phyloP scores from a whole-genome alignment of 1,139 yeast genomes.

The Candida glucosophila region DNA sequence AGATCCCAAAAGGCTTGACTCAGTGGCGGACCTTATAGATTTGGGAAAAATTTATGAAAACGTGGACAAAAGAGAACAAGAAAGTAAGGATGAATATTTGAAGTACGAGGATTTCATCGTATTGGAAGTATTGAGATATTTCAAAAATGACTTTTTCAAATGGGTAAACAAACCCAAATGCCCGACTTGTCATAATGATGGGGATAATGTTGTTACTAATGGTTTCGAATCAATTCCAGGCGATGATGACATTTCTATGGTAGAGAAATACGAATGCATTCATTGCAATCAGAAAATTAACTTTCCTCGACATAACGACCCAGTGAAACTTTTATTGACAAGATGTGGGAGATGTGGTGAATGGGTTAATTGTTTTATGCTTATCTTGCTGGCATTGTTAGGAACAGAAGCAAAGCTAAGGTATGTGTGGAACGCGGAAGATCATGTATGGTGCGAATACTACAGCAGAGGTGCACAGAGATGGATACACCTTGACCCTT shows the following conservation, averaged over 20 bases:
- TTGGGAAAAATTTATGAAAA: constrained; percentile 26
- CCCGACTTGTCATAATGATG: constrained; percentile 29
- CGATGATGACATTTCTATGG: constrained; percentile 21
- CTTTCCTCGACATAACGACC: constrained; percentile 73
- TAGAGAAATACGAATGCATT: constrained; percentile 59
- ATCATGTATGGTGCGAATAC: constrained; percentile 95
- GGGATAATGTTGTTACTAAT: constrained; percentile 7
- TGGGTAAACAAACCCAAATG: constrained; percentile 80
- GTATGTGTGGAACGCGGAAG: constrained; percentile 83
- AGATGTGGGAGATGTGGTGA: constrained; percentile 88
- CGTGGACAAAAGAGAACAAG: constrained; percentile 19
- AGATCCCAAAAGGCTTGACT: constrained; percentile 8
- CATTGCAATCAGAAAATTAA: constrained; percentile 39
- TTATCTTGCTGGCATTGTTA: constrained; percentile 55
- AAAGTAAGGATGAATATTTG: constrained; percentile 3
- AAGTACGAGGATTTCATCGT: constrained; percentile 68
- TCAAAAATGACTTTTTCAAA: constrained; percentile 67
- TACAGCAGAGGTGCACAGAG: constrained; percentile 50
- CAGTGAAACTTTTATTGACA: constrained; percentile 50
- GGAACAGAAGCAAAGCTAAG: constrained; percentile 48
- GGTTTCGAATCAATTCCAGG: constrained; percentile 15
- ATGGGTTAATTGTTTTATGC: constrained; percentile 81
- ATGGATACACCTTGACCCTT: constrained; percentile 88
- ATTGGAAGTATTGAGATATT: constrained; percentile 62
- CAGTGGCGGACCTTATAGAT: constrained; percentile 28